These are phyloP conservation scores for Monosporascus sp. DNA, from an alignment of 2,329 filamentous ascomycete genomes.

Conservation along the genomic window DNA sequence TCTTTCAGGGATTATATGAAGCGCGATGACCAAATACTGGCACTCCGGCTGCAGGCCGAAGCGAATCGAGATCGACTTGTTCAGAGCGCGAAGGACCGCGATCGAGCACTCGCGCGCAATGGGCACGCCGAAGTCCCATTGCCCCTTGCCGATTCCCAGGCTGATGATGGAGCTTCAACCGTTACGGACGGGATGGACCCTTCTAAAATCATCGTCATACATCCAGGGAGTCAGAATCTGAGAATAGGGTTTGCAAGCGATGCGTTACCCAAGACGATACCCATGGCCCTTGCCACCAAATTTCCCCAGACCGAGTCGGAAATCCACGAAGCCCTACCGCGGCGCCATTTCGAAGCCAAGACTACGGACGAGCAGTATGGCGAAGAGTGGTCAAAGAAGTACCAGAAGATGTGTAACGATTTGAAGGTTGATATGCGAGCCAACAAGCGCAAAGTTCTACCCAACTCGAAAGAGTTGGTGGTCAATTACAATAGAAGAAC, in stretches of 20 bases:
- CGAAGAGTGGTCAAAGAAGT: constrained; percentile 72
- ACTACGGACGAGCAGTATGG: constrained; percentile 77
- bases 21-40: constrained; percentile 92
- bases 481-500: constrained; percentile 88
- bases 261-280: constrained; percentile 87
- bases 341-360: constrained; percentile 58
- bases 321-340: constrained; percentile 72
- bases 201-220: constrained; percentile 90
- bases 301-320: constrained; percentile 78
- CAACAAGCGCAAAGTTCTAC: constrained; percentile 90
- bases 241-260: constrained; percentile 95
- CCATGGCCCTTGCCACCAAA: constrained; percentile 84
- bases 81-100: constrained; percentile 80
- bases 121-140: constrained; percentile 62
- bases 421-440: constrained; percentile 86
- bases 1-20: constrained; percentile 84
- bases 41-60: constrained; percentile 82
- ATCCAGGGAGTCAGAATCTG: constrained; percentile 91
- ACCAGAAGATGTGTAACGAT: constrained; percentile 77
- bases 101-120: constrained; percentile 75
- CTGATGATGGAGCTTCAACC: constrained; percentile 51
- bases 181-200: constrained; percentile 62
- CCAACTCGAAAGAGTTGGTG: constrained; percentile 96
- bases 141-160: constrained; percentile 55
- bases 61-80: constrained; percentile 79